phyloP scores from a whole-genome alignment of 352 stramenopile genomes.

The Globisporangium mamillatum region DNA sequence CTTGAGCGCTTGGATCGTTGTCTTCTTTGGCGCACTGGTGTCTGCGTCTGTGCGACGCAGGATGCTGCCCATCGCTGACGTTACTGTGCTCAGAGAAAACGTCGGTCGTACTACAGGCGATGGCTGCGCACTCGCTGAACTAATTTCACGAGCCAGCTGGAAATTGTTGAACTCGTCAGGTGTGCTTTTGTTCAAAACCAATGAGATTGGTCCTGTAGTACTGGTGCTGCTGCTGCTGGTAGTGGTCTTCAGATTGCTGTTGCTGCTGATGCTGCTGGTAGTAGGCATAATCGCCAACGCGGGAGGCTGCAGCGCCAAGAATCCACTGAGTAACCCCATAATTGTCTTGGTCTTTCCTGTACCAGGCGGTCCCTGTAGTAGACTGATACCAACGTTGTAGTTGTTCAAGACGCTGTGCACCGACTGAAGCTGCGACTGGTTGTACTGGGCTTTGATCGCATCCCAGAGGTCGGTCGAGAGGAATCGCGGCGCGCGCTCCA shows the following conservation, averaged over 20 bases:
- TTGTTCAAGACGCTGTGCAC: constrained; percentile 88
- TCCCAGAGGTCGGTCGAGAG: constrained; percentile 63
- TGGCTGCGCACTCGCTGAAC: background rate
- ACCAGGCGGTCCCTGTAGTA: constrained; percentile 94
- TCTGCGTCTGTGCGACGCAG: constrained; percentile 41
- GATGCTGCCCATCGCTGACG: constrained; percentile 53
- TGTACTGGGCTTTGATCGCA: constrained; percentile 76
- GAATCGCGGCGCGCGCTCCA: constrained; percentile 61
- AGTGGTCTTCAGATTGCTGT: background rate
- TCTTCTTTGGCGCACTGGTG: constrained; percentile 27
- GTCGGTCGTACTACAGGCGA: constrained; percentile 14
- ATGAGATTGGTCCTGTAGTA: background rate
- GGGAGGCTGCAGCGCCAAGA: constrained; percentile 62
- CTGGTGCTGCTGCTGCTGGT: background rate
- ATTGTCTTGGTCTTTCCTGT: constrained; percentile 95
- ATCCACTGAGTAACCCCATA: constrained; percentile 76
- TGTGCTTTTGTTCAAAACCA: background rate
- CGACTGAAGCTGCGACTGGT: constrained; percentile 83
- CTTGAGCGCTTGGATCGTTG: constrained; percentile 67
- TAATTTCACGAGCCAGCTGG: constrained; percentile 37
- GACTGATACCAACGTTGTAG: constrained; percentile 77
- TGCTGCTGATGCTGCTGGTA: background rate
- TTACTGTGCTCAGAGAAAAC: constrained; percentile 58
- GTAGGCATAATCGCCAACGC: constrained; percentile 39
- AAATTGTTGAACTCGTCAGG: constrained; percentile 49